Evolutionary conservation across 2,329 filamentous ascomycete genomes (phyloP).

Genomic region (Nemania bipapillata): DNA sequence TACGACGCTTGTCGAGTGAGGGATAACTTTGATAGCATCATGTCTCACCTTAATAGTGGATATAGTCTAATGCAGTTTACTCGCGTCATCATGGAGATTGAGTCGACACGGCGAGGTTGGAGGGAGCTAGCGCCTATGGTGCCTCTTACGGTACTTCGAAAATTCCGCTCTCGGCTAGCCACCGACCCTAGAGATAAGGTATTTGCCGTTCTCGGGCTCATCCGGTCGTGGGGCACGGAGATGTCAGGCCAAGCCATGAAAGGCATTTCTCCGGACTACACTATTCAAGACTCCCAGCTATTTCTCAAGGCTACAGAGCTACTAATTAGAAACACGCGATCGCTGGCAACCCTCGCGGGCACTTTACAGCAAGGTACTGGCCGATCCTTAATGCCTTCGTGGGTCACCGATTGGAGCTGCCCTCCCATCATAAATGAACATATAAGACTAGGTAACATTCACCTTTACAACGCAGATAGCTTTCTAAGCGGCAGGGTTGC

Average conservation of each 20-base stretch:
- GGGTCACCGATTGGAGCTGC: conserved; percentile 39
- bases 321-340: conserved; percentile 36
- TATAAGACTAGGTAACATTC: conserved; percentile 30
- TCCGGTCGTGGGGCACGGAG: conserved; percentile 35
- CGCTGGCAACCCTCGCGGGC: conserved; percentile 36
- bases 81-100: conserved; percentile 36
- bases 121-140: conserved; percentile 26
- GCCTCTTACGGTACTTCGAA: conserved; percentile 37
- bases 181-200: conserved; percentile 41
- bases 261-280: conserved; percentile 35
- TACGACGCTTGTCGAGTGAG: conserved; percentile 31
- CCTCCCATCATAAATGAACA: conserved; percentile 35
- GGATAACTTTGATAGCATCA: conserved; percentile 28
- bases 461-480: conserved; percentile 30
- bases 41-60: conserved; percentile 33
- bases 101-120: conserved; percentile 35
- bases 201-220: conserved; percentile 40
- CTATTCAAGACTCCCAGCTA: conserved; percentile 6
- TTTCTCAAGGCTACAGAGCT: conserved; percentile 34
- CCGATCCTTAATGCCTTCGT: conserved; percentile 31
- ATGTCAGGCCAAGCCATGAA: conserved; percentile 26
- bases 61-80: conserved; percentile 32
- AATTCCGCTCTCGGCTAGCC: conserved; percentile 38
- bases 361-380: conserved; percentile 22
- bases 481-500: conserved; percentile 30